These are phyloP conservation scores for Microglena sp. DNA, from an alignment of 139 green algal species.

Conservation along the genomic window DNA sequence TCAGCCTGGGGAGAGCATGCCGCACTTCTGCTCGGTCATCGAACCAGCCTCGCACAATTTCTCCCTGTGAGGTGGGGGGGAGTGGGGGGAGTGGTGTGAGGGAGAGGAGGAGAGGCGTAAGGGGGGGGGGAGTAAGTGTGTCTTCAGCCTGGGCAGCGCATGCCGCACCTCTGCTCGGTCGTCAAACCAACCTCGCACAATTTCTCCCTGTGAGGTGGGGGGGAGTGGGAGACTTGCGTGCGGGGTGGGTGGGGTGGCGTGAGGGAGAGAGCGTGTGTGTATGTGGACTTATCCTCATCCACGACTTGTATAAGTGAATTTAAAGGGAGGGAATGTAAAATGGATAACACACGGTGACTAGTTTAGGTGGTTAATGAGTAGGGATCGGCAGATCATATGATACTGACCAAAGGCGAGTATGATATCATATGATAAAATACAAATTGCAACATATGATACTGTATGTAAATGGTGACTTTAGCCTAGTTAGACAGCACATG, in stretches of 20 bases:
- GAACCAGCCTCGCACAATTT: constrained; percentile 67
- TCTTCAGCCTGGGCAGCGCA: constrained; percentile 65
- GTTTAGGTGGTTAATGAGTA: too few species aligned
- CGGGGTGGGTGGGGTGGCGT: not conserved
- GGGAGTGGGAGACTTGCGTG: too few species aligned
- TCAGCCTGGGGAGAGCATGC: constrained; percentile 66
- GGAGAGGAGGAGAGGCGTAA: too few species aligned
- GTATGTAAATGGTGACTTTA: too few species aligned
- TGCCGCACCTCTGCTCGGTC: constrained; percentile 68
- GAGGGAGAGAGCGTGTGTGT: not conserved
- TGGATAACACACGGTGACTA: not conserved
- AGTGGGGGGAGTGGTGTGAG: too few species aligned
- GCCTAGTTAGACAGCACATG: too few species aligned
- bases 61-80: constrained; percentile 12
- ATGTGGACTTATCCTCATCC: not conserved
- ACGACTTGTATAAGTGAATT: not conserved
- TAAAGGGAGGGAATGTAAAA: not conserved
- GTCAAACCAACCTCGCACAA: constrained; percentile 70
- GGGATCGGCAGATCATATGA: too few species aligned
- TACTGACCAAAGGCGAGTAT: too few species aligned
- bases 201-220: constrained; percentile 12
- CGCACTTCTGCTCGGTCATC: constrained; percentile 65
- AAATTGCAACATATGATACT: too few species aligned
- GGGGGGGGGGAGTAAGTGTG: too few species aligned
- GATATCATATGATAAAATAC: too few species aligned